phyloP scores from a whole-genome alignment of 176 grass and related monocot genomes.

The bread wheat (Triticum aestivum) region DNA sequence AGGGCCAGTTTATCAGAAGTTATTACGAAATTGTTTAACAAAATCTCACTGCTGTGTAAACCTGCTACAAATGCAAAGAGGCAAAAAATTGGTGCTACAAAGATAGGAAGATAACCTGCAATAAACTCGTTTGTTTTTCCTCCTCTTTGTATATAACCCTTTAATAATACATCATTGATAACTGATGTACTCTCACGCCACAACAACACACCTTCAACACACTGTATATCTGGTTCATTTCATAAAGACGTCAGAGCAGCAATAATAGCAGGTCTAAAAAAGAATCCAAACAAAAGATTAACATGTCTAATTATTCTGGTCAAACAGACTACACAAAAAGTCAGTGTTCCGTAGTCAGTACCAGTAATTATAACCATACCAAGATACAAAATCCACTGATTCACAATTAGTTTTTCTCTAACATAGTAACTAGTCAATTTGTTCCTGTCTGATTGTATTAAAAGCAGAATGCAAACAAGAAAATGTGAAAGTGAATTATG shows the following conservation, averaged over 20 bases:
- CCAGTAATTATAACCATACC: neutral
- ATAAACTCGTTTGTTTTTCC: conserved; percentile 75
- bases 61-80: neutral
- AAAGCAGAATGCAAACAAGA: conserved; percentile 7
- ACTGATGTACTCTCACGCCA: conserved; percentile 61
- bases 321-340: neutral
- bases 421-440: neutral
- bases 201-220: conserved; percentile 62
- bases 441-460: conserved; percentile 5
- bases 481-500: neutral
- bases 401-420: neutral
- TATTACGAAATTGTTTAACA: neutral
- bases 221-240: conserved; percentile 74
- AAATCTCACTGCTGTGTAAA: conserved; percentile 8
- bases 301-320: neutral
- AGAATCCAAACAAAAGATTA: neutral
- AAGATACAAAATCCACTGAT: neutral
- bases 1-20: neutral
- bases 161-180: conserved; percentile 64
- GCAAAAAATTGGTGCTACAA: neutral
- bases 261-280: conserved; percentile 6
- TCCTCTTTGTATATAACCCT: conserved; percentile 61
- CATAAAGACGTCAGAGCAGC: conserved; percentile 28
- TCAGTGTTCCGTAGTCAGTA: neutral
- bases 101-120: conserved; percentile 62